Evolutionary conservation across 2,329 filamentous ascomycete genomes (phyloP).

Genomic region (Fusarium protoensiforme): DNA sequence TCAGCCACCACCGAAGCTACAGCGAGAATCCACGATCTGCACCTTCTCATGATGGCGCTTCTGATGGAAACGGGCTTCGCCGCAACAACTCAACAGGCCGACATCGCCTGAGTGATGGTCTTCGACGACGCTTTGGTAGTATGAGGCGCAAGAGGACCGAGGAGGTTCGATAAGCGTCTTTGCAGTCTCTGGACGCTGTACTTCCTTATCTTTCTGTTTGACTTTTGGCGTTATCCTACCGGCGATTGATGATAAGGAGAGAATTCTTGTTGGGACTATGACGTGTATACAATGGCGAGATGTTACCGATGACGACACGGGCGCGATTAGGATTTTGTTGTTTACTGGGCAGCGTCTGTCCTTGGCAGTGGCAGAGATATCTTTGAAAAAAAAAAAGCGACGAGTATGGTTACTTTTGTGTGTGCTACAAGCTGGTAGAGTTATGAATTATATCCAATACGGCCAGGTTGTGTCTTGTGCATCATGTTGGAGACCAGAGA

Average conservation of each 20-base stretch:
- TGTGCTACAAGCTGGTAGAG: not conserved
- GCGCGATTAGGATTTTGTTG: conserved; percentile 3
- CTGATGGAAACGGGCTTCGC: conserved; percentile 43
- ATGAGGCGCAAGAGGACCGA: conserved; percentile 57
- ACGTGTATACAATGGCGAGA: conserved; percentile 12
- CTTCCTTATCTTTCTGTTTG: not conserved
- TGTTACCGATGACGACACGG: conserved; percentile 5
- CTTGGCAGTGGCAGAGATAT: not conserved
- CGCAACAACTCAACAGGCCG: conserved; percentile 56
- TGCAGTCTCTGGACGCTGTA: not conserved
- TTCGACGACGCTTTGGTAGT: conserved; percentile 66
- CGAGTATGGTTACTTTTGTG: not conserved
- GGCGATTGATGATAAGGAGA: not conserved
- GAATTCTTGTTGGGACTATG: not conserved
- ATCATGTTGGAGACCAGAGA: not conserved
- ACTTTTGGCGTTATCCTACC: conserved; percentile 11
- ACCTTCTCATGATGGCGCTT: conserved; percentile 32
- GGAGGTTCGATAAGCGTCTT: conserved; percentile 19
- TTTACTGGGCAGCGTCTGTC: not conserved
- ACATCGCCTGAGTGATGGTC: conserved; percentile 58
- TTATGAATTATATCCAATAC: not conserved
- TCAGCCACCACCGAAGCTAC: conserved; percentile 56
- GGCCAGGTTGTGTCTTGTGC: too few relatives aligned
- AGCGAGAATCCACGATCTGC: conserved; percentile 51
- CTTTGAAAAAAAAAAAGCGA: not conserved